These are phyloP conservation scores for Pythium vanterpoolii DNA, from an alignment of 352 stramenopile genomes.

Conservation along the genomic window DNA sequence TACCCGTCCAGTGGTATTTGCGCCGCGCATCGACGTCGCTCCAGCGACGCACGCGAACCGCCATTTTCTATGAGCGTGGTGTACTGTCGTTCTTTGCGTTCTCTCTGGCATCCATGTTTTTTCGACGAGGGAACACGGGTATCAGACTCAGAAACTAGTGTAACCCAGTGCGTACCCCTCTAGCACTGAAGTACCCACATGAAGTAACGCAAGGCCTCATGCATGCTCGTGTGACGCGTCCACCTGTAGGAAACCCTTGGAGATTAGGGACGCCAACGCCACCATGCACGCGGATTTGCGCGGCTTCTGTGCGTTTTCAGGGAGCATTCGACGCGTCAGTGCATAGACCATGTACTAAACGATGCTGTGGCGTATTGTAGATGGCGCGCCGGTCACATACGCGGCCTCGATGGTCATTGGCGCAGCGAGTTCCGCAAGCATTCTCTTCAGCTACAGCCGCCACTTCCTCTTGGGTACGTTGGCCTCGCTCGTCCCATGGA, in stretches of 20 bases:
- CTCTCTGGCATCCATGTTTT: not conserved
- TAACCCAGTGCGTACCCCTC: conserved; percentile 1
- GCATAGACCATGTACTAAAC: not conserved
- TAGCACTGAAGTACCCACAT: conserved; percentile 18
- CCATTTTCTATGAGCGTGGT: conserved; percentile 8
- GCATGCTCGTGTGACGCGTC: conserved; percentile 15
- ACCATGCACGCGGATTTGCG: conserved; percentile 80
- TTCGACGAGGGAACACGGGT: not conserved
- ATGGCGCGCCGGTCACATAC: conserved; percentile 79
- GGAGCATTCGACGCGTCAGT: not conserved
- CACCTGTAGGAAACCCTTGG: not conserved
- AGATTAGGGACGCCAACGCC: not conserved
- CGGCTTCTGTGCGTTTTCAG: conserved; percentile 65
- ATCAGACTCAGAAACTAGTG: too few species aligned
- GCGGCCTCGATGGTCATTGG: conserved; percentile 66
- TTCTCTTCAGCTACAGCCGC: conserved; percentile 58
- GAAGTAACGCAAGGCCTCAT: conserved; percentile 4
- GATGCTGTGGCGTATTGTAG: conserved; percentile 22
- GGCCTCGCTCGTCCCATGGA: not conserved
- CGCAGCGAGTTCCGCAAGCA: conserved; percentile 55
- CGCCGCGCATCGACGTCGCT: conserved; percentile 59
- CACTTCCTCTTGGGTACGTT: conserved; percentile 44
- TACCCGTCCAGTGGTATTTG: conserved; percentile 15
- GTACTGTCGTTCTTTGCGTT: not conserved
- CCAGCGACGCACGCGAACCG: conserved; percentile 58